phyloP scores from a whole-genome alignment of 164 flowering plant genomes.

The Warburgia ugandensis region DNA sequence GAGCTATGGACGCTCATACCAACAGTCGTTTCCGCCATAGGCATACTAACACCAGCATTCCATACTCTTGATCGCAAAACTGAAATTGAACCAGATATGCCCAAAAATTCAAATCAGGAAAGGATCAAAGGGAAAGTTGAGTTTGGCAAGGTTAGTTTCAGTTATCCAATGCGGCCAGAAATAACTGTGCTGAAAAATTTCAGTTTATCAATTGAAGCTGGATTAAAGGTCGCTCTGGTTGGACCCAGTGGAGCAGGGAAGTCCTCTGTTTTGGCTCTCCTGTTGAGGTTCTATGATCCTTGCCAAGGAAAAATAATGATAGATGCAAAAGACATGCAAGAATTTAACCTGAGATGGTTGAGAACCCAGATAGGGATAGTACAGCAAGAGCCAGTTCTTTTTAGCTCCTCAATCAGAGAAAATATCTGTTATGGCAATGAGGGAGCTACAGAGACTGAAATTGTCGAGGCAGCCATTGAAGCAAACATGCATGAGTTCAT shows the following conservation, averaged over 20 bases:
- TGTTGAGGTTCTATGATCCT: constrained; percentile 59
- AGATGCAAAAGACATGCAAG: constrained; percentile 39
- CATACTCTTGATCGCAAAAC: constrained; percentile 48
- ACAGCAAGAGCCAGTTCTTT: constrained; percentile 81
- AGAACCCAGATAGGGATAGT: constrained; percentile 56
- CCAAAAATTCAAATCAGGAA: constrained; percentile 17
- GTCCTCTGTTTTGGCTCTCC: constrained; percentile 54
- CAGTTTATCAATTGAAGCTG: constrained; percentile 44
- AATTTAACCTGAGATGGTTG: constrained; percentile 47
- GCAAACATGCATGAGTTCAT: constrained; percentile 56
- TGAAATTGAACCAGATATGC: constrained; percentile 49
- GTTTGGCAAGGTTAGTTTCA: constrained; percentile 38
- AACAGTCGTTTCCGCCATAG: constrained; percentile 50
- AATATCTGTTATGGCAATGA: constrained; percentile 61
- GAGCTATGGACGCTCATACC: constrained; percentile 72
- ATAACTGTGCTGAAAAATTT: constrained; percentile 42
- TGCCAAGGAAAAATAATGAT: constrained; percentile 40
- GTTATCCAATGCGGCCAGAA: constrained; percentile 52
- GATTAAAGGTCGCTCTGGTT: constrained; percentile 51
- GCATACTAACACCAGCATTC: constrained; percentile 48
- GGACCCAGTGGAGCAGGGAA: constrained; percentile 83
- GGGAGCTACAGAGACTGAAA: constrained; percentile 46
- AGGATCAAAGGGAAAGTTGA: constrained; percentile 39
- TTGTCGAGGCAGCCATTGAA: constrained; percentile 38
- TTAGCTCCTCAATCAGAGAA: constrained; percentile 53